Conservation (phyloP, 1,139 yeast genomes). For the Candida buenavistaensis region DNA sequence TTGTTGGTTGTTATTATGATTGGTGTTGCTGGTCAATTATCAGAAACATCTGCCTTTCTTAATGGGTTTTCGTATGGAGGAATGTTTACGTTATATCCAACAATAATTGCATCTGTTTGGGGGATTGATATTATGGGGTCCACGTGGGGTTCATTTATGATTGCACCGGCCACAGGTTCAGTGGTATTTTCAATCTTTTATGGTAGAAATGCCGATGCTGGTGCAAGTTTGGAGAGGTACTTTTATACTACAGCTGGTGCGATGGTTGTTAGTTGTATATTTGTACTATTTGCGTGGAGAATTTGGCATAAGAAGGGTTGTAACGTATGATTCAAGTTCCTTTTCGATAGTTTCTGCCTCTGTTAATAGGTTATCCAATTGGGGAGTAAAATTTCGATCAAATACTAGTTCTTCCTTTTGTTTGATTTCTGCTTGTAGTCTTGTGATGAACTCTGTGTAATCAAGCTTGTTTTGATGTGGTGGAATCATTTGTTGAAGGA, state of each 20-base stretch:
- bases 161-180: constrained; percentile 90
- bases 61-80: constrained; percentile 83
- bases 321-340: constrained; percentile 36
- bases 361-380: too few relatives aligned
- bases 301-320: constrained; percentile 35
- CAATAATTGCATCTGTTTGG: constrained; percentile 81
- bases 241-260: constrained; percentile 35
- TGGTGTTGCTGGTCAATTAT: constrained; percentile 46
- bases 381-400: too few relatives aligned
- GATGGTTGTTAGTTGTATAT: constrained; percentile 29
- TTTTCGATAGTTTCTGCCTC: constrained; percentile 35
- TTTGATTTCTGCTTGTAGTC: constrained; percentile 3
- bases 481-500: constrained; percentile 18
- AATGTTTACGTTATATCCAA: constrained; percentile 80
- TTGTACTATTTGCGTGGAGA: constrained; percentile 36
- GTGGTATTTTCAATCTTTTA: constrained; percentile 68
- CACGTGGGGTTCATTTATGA: constrained; percentile 88
- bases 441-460: constrained; percentile 11
- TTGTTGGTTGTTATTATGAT: constrained; percentile 39
- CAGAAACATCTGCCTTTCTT: constrained; percentile 35
- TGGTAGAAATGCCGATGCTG: constrained; percentile 62
- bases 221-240: constrained; percentile 19
- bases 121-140: constrained; percentile 89
- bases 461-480: constrained; percentile 5
- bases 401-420: constrained; percentile 4